Evolutionary conservation across 108 stramenopile species (phyloP), one percentile per base, ranked within the genome.

Genomic region (Aurantiochytrium sp.): DNA sequence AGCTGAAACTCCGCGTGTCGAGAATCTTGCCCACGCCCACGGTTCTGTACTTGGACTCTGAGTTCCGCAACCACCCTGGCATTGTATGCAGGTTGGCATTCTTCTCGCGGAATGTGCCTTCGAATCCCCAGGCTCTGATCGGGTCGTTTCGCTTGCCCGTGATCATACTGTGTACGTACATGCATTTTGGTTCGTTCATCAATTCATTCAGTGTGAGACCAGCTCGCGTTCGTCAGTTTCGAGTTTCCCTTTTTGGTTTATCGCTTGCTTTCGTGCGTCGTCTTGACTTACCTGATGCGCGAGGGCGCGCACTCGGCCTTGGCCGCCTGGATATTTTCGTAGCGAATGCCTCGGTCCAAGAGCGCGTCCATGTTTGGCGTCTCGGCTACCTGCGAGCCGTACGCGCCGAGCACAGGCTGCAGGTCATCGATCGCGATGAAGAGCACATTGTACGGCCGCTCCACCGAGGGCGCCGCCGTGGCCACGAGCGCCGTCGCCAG

Each of bases 381-480:
- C 6, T 72, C 25, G 18, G 53, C 60, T 10, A 76, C 51, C 28
- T 51, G 23, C 42, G 6, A 14, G 35, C 88, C 88, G n/a, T 89
- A 89, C 57, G 44, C 25, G 44, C 58, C 59, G 18, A 91, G 29
- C 42, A 49, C 23, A 5, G 91, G 91, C 12, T 88, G 51, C 58
- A 91, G 58, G 45, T 91, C 91, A 55, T 91, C 91, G 57, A 23
- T 35, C 73, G 58, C 43, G 57, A 91, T 28, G 47, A 89, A 35
- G 44, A 91, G 89, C 5, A 91, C 89, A 57, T 89, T 89, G 76
- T 83, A 69, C 25, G 64, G 64, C 64, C 64, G 25, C 64, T 69
- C 64, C 64, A 23, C 25, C 25, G 14, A 12, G 6, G 64, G 1
- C 8, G 14, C 35, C 14, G 42, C 64, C 25, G 64, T 42, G 35